Evolutionary conservation across 2,329 filamentous ascomycete genomes (phyloP).

Genomic region (Colletotrichum lini): DNA sequence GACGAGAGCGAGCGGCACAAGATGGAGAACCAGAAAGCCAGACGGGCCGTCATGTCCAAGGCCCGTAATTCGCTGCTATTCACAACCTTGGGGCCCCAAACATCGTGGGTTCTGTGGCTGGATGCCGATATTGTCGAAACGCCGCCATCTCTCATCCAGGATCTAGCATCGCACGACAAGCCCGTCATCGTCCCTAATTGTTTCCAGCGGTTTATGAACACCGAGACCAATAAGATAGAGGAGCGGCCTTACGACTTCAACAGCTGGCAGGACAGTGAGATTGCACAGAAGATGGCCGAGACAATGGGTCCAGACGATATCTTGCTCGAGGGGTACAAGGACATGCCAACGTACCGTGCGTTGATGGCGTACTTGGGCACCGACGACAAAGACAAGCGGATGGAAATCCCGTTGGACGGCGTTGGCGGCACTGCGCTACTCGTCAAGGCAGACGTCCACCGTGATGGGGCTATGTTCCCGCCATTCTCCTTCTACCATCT

Average conservation of each 20-base stretch:
- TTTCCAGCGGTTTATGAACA: slow-evolving; percentile 87
- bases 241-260: slow-evolving; percentile 96
- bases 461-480: slow-evolving; percentile 98
- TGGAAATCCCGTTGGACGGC: slow-evolving; percentile 86
- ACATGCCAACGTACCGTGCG: slow-evolving; percentile 91
- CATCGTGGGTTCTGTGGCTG: slow-evolving; percentile 97
- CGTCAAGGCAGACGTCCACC: slow-evolving; percentile 96
- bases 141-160: slow-evolving; percentile 87
- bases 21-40: slow-evolving; percentile 87
- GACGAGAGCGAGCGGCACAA: slow-evolving; percentile 92
- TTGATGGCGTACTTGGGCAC: slow-evolving; percentile 89
- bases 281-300: slow-evolving; percentile 80
- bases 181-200: slow-evolving; percentile 96
- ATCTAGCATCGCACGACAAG: slow-evolving; percentile 89
- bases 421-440: slow-evolving; percentile 93
- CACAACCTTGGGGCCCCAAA: slow-evolving; percentile 90
- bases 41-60: slow-evolving; percentile 91
- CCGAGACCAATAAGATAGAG: slow-evolving; percentile 76
- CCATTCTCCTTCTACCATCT: slow-evolving; percentile 96
- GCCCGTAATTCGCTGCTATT: slow-evolving; percentile 96
- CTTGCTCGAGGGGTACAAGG: slow-evolving; percentile 90
- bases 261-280: slow-evolving; percentile 93
- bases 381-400: slow-evolving; percentile 68
- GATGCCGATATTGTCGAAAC: slow-evolving; percentile 94
- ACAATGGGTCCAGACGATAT: slow-evolving; percentile 94